A percentile compares a stretch with the other conserved stretches of the same genome.
phyloP scores from a whole-genome alignment of 2,329 filamentous ascomycete species.

The Cryphonectria parasitica region DNA sequence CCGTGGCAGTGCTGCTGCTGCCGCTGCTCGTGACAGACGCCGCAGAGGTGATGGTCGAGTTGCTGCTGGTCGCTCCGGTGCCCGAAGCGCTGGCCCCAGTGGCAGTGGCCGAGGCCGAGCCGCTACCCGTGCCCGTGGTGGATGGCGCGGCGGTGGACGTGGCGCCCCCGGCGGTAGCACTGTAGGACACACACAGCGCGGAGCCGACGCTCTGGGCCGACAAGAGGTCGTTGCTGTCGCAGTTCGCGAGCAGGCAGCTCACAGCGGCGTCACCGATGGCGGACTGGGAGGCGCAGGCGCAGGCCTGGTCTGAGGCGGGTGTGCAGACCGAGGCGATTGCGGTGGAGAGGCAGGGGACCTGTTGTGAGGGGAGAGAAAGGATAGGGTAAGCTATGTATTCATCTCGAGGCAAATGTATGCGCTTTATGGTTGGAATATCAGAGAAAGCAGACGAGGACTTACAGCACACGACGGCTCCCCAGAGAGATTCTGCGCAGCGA shows the following conservation, averaged over 20 bases:
- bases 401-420: neutral
- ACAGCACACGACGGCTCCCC: conserved; percentile 44
- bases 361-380: conserved; percentile 7
- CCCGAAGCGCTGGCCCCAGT: neutral
- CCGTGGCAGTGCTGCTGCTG: conserved; percentile 2
- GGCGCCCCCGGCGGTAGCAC: conserved; percentile 30
- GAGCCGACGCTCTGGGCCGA: conserved; percentile 38
- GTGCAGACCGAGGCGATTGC: conserved; percentile 54
- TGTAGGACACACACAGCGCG: conserved; percentile 39
- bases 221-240: conserved; percentile 35
- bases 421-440: neutral
- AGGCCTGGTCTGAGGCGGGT: conserved; percentile 47
- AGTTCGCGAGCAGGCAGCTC: conserved; percentile 40
- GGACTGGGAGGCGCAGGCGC: conserved; percentile 52
- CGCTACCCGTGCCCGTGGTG: conserved; percentile 7
- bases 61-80: neutral
- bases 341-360: conserved; percentile 51
- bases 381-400: neutral
- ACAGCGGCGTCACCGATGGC: conserved; percentile 38
- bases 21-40: neutral
- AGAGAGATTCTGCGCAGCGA: conserved; percentile 41
- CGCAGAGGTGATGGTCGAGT: conserved; percentile 16
- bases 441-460: conserved; percentile 29
- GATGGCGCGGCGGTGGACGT: conserved; percentile 24
- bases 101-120: neutral